Percentiles rank a stretch among this genome's conserved stretches.
Evolutionary conservation across 2,329 filamentous ascomycete genomes (phyloP).

Genomic region (Ophiostoma pallidulum): DNA sequence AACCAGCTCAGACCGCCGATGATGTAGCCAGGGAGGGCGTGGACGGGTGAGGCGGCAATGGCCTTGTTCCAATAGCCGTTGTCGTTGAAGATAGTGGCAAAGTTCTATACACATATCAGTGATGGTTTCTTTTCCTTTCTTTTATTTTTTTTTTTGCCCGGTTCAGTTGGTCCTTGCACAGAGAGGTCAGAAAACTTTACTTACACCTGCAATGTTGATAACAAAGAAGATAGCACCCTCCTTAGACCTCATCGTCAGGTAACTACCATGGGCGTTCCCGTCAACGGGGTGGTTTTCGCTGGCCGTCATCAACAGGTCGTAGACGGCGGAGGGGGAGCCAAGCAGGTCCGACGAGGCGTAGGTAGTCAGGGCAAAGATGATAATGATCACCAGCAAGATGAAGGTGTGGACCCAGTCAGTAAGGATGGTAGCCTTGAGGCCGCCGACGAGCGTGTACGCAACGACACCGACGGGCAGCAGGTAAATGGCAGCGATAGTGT

Average conservation of each 20-base stretch:
- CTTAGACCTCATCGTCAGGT: slow-evolving; percentile 74
- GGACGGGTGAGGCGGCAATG: slow-evolving; percentile 75
- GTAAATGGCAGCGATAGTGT: slow-evolving; percentile 74
- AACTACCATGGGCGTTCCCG: slow-evolving; percentile 72
- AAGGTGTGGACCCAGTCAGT: slow-evolving; percentile 84
- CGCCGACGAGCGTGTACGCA: slow-evolving; percentile 66
- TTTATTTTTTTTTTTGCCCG: no score
- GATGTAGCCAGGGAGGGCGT: slow-evolving; percentile 81
- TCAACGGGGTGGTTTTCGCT: slow-evolving; percentile 61
- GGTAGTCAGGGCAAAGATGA: slow-evolving; percentile 73
- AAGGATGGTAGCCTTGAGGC: slow-evolving; percentile 79
- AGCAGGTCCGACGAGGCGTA: slow-evolving; percentile 65
- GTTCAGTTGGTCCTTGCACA: no score
- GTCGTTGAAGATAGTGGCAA: slow-evolving; percentile 75
- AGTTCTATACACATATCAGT: no score
- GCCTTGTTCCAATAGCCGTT: slow-evolving; percentile 92
- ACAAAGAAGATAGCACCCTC: slow-evolving; percentile 85
- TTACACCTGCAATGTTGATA: slow-evolving; percentile 54
- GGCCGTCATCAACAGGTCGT: slow-evolving; percentile 64
- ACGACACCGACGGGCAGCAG: slow-evolving; percentile 72
- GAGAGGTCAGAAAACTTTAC: no score
- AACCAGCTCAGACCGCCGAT: slow-evolving; percentile 85
- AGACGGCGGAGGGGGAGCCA: slow-evolving; percentile 68
- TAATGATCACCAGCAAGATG: slow-evolving; percentile 74
- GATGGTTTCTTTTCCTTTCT: no score